Evolutionary conservation across 2,329 filamentous ascomycete species (phyloP), one percentile per base, ranked within the genome.

Genomic region (Sordariomycetes sp.): DNA sequence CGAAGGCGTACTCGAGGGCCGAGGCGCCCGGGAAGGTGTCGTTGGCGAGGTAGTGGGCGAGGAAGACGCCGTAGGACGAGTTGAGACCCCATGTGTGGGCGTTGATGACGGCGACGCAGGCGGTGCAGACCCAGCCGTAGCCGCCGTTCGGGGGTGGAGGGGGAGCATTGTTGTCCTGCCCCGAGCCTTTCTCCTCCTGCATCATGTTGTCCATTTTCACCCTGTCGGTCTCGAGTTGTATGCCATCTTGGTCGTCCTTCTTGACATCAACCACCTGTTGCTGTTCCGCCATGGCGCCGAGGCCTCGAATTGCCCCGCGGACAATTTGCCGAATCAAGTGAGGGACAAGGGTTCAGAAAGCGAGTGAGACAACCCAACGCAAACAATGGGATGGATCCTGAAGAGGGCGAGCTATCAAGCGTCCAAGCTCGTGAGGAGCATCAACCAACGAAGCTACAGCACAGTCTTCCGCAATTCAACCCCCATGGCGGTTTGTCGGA

Each of bases 1-100:
- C 68, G 47, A 87, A 85, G 30, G 82, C 82, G 54, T 77, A 86
- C 8, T 75, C 66, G 3, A 86, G 65, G 3, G 70, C 57, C 0
- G 70, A 75, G 6, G 79, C 70, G 12, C 68, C 70, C 0, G 72
- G 66, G 25, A 10, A 28, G 8, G 17, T 8, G 12, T 75, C 62
- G 21, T 67, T 68, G 28, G 66, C 61, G 15, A 71, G 58, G 36
- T 70, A 70, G 46, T 70, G 63, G 5, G 68, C 68, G 3, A 72
- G 57, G 42, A 73, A 73, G 16, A 73, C 64, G 16, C 46, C 44
- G 35, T 50, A 53, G 25, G 42, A 46, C 21, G 46, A 42, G 50
- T 83, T 84, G 36, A 83, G 57, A 8, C 79, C 79, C 79, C 39
- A 41, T 0, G 59, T 59, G 38, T 59, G 54, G 2, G 43, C 51